Base-by-base conservation (phyloP, 208 protist genomes). In the Trypanosoma grayi region DNA sequence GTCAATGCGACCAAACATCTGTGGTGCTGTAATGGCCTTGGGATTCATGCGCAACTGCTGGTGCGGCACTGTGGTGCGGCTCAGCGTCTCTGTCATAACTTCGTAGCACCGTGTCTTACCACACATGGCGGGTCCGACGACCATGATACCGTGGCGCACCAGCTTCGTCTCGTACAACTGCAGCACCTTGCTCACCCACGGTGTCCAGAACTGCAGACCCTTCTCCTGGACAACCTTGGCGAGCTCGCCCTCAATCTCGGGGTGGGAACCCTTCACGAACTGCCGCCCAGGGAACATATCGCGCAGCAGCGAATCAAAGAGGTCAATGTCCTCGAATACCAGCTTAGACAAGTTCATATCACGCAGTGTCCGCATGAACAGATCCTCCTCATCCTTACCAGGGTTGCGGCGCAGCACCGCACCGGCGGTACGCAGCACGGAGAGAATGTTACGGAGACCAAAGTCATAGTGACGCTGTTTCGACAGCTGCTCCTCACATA, bases 391-490 rank as follows among this genome's bases (percentile, higher is more conserved):
- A 51, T 94, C 84, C 62, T 93, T 96, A 56, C 80, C 85, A 4
- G 83, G 81, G 67, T 91, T 95, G 40, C 75, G 64, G 36, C 90
- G 83, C 58, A 95, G 87, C 63, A 90, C 94, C 25, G 90, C 79
- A 68, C 97, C 96, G 41, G 94, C 93, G 20, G 94, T 98, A 69
- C 97, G 81, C 46, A 99, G 85, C 74, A 99, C 97, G 48, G 97
- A 98, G 27, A 99, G 83, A 90, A 99, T 99, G 76, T 99, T 99
- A 36, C 98, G 87, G 39, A 99, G 77, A 70, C 96, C 96, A 78
- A 98, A 99, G 71, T 99, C 96, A 81, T 99, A 99, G 82, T 99
- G 98, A 9, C 90, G 81, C 84, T 99, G 97, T 76, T 98, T 98
- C 43, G 97, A 98, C 48, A 99, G 86, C 85, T 99, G 97, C 85